A percentile compares a stretch with the other conserved stretches of the same genome.
Evolutionary conservation across 1,284 basidiomycete species (phyloP).

Genomic region (Schizopora paradoxa): DNA sequence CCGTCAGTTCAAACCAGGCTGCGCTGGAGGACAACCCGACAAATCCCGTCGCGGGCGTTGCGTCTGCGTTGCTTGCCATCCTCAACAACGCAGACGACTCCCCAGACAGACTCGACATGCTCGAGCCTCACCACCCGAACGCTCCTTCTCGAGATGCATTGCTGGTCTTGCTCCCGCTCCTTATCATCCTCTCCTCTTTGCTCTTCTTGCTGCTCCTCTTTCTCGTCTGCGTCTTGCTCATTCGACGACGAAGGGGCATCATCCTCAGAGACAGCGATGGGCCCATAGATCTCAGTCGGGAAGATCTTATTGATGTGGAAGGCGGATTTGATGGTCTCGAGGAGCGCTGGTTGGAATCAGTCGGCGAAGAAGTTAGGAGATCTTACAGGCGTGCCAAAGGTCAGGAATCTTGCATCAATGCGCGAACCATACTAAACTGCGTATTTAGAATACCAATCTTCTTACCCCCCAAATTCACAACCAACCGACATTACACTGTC

Average conservation of each 20-base stretch:
- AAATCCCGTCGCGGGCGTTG: conserved; percentile 7
- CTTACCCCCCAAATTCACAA: conserved; percentile 88
- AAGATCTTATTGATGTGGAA: conserved; percentile 84
- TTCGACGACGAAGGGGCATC: conserved; percentile 78
- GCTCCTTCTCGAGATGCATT: conserved; percentile 45
- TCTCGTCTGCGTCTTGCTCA: conserved; percentile 79
- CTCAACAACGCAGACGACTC: conserved; percentile 9
- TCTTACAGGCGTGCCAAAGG: conserved; percentile 88
- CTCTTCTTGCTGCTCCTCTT: conserved; percentile 89
- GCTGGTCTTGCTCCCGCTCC: conserved; percentile 82
- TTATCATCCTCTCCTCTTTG: conserved; percentile 89
- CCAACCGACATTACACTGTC: conserved; percentile 95
- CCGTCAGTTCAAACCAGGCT: too few relatives aligned
- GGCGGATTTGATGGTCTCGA: conserved; percentile 91
- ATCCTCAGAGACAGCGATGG: conserved; percentile 84
- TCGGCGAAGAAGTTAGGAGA: conserved; percentile 60
- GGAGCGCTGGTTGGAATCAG: conserved; percentile 87
- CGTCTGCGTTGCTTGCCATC: conserved; percentile 5
- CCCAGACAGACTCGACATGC: conserved; percentile 13
- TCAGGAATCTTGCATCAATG: conserved; percentile 33
- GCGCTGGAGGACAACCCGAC: too few relatives aligned
- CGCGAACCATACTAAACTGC: conserved; percentile 7
- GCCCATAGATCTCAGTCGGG: conserved; percentile 88
- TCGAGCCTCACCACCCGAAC: conserved; percentile 6
- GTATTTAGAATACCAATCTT: conserved; percentile 74